These are phyloP conservation scores for Dentipellis fragilis DNA, from an alignment of 768 basidiomycete genomes.

Conservation along the genomic window DNA sequence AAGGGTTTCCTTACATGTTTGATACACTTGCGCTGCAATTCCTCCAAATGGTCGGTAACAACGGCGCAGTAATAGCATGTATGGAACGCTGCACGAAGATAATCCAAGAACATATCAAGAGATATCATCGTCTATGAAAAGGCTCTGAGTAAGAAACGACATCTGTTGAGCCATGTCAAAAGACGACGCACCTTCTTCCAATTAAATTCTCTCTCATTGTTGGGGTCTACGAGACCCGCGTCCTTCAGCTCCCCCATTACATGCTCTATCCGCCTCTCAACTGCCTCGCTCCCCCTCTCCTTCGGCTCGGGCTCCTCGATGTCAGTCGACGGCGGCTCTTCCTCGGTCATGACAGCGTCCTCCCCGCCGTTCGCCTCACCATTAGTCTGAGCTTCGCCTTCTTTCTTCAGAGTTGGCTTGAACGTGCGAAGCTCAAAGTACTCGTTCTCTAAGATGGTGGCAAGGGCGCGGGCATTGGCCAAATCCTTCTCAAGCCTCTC, in stretches of 20 bases:
- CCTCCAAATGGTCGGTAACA: slow-evolving; percentile 87
- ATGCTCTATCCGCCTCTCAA: slow-evolving; percentile 75
- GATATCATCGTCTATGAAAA: slow-evolving; percentile 55
- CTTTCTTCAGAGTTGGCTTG: slow-evolving; percentile 14
- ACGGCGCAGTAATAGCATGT: slow-evolving; percentile 98
- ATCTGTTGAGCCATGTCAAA: slow-evolving; percentile 8
- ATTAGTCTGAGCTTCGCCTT: slow-evolving; percentile 6
- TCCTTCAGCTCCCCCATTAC: slow-evolving; percentile 61
- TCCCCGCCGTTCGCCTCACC: slow-evolving; percentile 11
- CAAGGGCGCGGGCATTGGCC: slow-evolving; percentile 62
- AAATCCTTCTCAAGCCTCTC: slow-evolving; percentile 78
- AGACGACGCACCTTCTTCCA: slow-evolving; percentile 53
- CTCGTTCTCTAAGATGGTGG: slow-evolving; percentile 67
- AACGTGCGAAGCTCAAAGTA: slow-evolving; percentile 40
- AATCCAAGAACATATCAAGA: slow-evolving; percentile 88
- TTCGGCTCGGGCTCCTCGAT: slow-evolving; percentile 43
- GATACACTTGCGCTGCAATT: slow-evolving; percentile 90
- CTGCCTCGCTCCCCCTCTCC: slow-evolving; percentile 64
- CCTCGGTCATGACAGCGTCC: slow-evolving; percentile 12
- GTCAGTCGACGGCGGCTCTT: slow-evolving; percentile 21
- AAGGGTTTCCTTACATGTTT: slow-evolving; percentile 79
- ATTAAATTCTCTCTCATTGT: slow-evolving; percentile 57
- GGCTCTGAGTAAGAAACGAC: slow-evolving; percentile 1
- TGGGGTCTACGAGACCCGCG: slow-evolving; percentile 46
- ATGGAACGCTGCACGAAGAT: slow-evolving; percentile 86